Evolutionary conservation across 495 filamentous ascomycete species (phyloP).

Genomic region (Penicillium desertorum): DNA sequence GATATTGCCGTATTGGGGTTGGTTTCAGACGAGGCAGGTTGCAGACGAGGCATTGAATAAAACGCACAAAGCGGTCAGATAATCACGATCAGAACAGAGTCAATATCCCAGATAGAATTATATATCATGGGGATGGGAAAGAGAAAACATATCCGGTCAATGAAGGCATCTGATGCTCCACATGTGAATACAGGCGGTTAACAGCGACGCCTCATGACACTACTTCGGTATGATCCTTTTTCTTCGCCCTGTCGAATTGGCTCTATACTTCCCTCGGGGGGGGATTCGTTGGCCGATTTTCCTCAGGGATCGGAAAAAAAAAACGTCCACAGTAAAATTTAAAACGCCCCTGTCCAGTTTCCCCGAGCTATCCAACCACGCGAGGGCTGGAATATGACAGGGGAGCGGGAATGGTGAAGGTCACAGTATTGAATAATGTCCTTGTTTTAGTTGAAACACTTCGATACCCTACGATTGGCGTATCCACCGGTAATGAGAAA

Average conservation of each 20-base stretch:
- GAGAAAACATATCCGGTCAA: conserved; percentile 25
- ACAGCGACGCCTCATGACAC: neutral
- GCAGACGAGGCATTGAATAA: conserved; percentile 23
- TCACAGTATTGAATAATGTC: too few relatives aligned
- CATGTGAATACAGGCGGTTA: conserved; percentile 16
- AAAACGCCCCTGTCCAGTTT: neutral
- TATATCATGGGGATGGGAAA: conserved; percentile 6
- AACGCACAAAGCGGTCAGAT: conserved; percentile 17
- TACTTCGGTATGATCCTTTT: neutral
- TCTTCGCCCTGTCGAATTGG: neutral
- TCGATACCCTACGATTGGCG: conserved; percentile 13
- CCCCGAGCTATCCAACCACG: conserved; percentile 1
- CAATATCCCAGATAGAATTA: conserved; percentile 18
- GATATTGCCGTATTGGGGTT: conserved; percentile 16
- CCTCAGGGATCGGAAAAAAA: neutral
- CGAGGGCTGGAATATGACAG: conserved; percentile 6
- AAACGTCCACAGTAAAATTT: neutral
- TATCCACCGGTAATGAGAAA: conserved; percentile 18
- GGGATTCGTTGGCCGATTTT: conserved; percentile 4
- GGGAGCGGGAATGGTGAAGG: neutral
- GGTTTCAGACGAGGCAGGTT: conserved; percentile 8
- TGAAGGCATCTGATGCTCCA: conserved; percentile 26
- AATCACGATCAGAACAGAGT: conserved; percentile 4
- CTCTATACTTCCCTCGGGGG: conserved; percentile 10
- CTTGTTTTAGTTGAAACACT: conserved; percentile 6